Base-by-base conservation (phyloP, 768 basidiomycete species). In the Asterophora parasitica region DNA sequence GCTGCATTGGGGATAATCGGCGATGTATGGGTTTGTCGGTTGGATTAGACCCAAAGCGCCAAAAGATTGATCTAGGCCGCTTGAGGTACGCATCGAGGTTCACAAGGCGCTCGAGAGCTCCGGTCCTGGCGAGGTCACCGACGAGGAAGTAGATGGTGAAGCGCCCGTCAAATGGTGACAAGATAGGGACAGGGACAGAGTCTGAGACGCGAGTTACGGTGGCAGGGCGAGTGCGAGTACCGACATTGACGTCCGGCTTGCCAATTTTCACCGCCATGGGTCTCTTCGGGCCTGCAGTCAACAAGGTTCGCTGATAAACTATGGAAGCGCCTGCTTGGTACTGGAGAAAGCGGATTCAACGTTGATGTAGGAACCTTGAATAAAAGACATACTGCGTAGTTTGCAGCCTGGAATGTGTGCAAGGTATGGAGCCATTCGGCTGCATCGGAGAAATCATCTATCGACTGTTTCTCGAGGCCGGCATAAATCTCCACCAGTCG, bases 321-420 rank as follows among this genome's bases (percentile, higher is more conserved):
- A 54, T 54, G 13, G 53, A 54, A 30, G 53, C 53, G 39, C 53
- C 53, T 11, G 53, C 53, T 45, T 54, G 53, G 44, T 54, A 54
- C 53, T 50, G 16, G n/a, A 15, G 13, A 6, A 23, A 3, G 16
- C n/a, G 10, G 13, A 15, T 16, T 51, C 19, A 51, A 33, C 8
- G 1, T 31, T 16, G 39, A 11, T 8, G 15, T 15, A 16, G 10
- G 12, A 37, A 19, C 10, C 3, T n/a, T 13, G 36, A 11, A 35
- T 9, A 23, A 28, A 7, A 16, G 6, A 40, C 46, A 44, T 27
- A 50, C 53, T 12, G 53, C 53, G 20, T 54, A 54, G 28, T 54
- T 45, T 4, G 53, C 42, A 7, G 49, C 49, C 26, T 54, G 53
- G 17, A 54, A 54, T 3, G 42, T 41, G 23, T 54, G 53, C 19